A percentile compares a stretch with the other conserved stretches of the same genome.
phyloP scores from a whole-genome alignment of 2,329 filamentous ascomycete species.

The Xylaria digitata region DNA sequence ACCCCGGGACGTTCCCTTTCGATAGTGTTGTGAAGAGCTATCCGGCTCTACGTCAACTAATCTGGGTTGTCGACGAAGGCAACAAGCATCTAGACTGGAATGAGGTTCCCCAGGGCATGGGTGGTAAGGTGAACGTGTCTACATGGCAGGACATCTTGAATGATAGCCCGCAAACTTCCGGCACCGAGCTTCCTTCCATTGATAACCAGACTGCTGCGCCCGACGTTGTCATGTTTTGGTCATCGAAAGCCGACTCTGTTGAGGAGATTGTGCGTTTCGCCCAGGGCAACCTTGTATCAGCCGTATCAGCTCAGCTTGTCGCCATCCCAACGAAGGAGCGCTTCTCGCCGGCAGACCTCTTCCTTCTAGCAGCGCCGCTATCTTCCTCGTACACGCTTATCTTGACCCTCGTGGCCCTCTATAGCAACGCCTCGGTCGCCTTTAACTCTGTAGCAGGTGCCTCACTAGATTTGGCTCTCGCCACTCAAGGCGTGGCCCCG shows the following conservation, averaged over 20 bases:
- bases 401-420: slow-evolving; percentile 84
- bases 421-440: slow-evolving; percentile 84
- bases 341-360: slow-evolving; percentile 78
- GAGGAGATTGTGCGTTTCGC: slow-evolving; percentile 85
- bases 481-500: slow-evolving; percentile 79
- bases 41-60: slow-evolving; percentile 77
- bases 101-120: slow-evolving; percentile 81
- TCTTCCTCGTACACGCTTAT: slow-evolving; percentile 82
- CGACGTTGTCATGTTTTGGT: slow-evolving; percentile 76
- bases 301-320: slow-evolving; percentile 79
- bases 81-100: slow-evolving; percentile 97
- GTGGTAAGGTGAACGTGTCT: slow-evolving; percentile 80
- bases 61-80: slow-evolving; percentile 94
- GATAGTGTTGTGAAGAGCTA: slow-evolving; percentile 76
- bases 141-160: slow-evolving; percentile 93
- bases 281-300: slow-evolving; percentile 87
- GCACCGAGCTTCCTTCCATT: slow-evolving; percentile 71
- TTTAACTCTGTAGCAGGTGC: slow-evolving; percentile 88
- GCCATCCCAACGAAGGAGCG: slow-evolving; percentile 81
- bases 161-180: slow-evolving; percentile 70
- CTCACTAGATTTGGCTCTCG: slow-evolving; percentile 76
- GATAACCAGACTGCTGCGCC: slow-evolving; percentile 65
- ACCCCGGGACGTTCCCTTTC: slow-evolving; percentile 87
- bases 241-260: slow-evolving; percentile 60
- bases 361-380: slow-evolving; percentile 86